Evolutionary conservation across 148 eudicot genomes (phyloP), one percentile per base, ranked within the genome.

Genomic region (Cornus florida): DNA sequence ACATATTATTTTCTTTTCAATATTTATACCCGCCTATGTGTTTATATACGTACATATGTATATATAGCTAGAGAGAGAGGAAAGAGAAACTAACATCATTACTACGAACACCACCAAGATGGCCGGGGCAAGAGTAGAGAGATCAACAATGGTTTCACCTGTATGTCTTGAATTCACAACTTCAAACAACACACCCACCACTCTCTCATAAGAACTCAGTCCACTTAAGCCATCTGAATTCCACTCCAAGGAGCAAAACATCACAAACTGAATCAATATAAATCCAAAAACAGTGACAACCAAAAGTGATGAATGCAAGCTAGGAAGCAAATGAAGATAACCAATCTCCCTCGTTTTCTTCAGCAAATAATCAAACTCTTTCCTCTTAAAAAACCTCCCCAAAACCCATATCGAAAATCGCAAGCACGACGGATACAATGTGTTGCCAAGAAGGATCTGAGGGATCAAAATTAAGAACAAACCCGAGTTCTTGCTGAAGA

Each of bases 381-480:
- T 74, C n/a, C 80, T 82, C 73, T 83, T 90, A 0, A 43, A 74
- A 64, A 83, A 31, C 60, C 83, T 94, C 9, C 81, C 83, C 32
- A 85, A 20, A 14, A 84, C 31, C 89, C 87, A 87, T 38, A 94
- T 76, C 11, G 81, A 77, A 2, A 88, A 57, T 46, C 91, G 70
- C 41, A 89, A 75, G 46, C 73, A 85, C 0, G 86, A 69, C 0
- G 98, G 92, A n/a, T 80, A 92, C 20, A 94, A 73, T 5, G 96
- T 88, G 86, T 87, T 92, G 5, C 98, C 98, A 6, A 89, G 59
- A 39, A 92, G 90, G 71, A 86, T 28, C 46, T 88, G 97, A 22
- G 98, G 94, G 48, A 92, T 82, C 39, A 92, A 48, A 39, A 92
- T 81, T 31, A 92, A 80, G 0, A 89, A 83, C 1, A 94, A 83